These are phyloP conservation scores for Mediolabrus comicus DNA, from an alignment of 108 stramenopile genomes.

Conservation along the genomic window DNA sequence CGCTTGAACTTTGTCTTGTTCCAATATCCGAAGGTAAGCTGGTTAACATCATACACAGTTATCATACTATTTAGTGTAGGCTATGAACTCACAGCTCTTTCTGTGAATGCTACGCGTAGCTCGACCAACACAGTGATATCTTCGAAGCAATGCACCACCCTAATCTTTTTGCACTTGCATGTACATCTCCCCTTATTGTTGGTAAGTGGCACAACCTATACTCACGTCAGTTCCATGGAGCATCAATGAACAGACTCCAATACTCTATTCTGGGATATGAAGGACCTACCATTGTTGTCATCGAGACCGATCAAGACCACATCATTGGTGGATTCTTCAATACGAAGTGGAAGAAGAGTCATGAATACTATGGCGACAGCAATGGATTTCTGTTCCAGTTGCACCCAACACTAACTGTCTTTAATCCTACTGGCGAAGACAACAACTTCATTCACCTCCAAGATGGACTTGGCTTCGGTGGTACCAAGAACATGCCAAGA, in stretches of 20 bases:
- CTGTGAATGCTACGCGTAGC: too few species aligned
- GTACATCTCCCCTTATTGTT: constrained; percentile 31
- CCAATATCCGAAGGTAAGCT: constrained; percentile 25
- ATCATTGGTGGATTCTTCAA: constrained; percentile 40
- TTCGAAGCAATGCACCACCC: constrained; percentile 30
- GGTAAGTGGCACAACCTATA: constrained; percentile 45
- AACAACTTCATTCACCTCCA: constrained; percentile 41
- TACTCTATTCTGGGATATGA: constrained; percentile 40
- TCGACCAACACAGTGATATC: constrained; percentile 34
- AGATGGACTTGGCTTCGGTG: constrained; percentile 47
- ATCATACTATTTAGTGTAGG: too few species aligned
- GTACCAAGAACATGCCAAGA: constrained; percentile 35
- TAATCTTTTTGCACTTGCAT: constrained; percentile 35
- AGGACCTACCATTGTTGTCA: constrained; percentile 32
- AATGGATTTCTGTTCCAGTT: constrained; percentile 44
- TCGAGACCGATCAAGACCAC: constrained; percentile 36
- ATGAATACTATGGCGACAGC: constrained; percentile 38
- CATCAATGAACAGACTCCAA: constrained; percentile 44
- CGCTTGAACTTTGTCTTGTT: constrained; percentile 41
- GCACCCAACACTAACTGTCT: constrained; percentile 32
- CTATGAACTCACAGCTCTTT: neutral
- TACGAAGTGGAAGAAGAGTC: constrained; percentile 31
- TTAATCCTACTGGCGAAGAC: constrained; percentile 28
- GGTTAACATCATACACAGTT: too few species aligned
- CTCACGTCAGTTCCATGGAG: constrained; percentile 35